Evolutionary conservation across 129 eudicot species (phyloP), one percentile per base, ranked within the genome.

Genomic region (Silybum marianum): DNA sequence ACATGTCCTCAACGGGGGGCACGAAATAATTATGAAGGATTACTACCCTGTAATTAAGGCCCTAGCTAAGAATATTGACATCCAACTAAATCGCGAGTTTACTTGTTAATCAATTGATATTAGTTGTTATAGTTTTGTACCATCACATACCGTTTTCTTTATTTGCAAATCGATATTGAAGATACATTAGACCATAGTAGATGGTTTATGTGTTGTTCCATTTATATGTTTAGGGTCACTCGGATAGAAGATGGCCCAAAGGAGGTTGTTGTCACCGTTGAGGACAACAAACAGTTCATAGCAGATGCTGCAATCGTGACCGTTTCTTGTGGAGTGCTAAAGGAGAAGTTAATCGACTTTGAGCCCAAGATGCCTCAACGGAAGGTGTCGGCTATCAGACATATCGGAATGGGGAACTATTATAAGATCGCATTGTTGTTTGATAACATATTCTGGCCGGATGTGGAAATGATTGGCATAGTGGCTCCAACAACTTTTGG

Each of bases 341-440:
- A 95, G 81, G 91, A 97, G 26, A 86, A 90, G 72, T 78, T 88
- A 82, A 95, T 95, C 9, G 89, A 90, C 58, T 95, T 95, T 77
- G 97, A 92, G 83, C 99, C 97, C 1, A 89, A 86, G 77, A 84
- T 95, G 69, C 99, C 99, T 0, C 97, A 89, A 44, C 92, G 99
- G 99, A 95, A 95, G 88, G 83, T 73, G 25, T 71, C 90, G 66
- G 97, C 99, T 19, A 92, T 95, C 71, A 84, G 97, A 21, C 97
- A 95, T 85, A 91, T 95, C 26, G 99, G 99, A 4, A 82, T 95
- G 80, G 99, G 97, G 7, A 95, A 90, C 46, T 97, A 95, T 74
- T 92, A 95, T 71, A 95, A 95, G 87, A 90, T 95, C 19, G 99
- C 99, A 1, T 66, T 95, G 36, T 81, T 82, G 76, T 95, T 95